Evolutionary conservation across 176 grass and related monocot species (phyloP).

Genomic region (Hyparrhenia diplandra): DNA sequence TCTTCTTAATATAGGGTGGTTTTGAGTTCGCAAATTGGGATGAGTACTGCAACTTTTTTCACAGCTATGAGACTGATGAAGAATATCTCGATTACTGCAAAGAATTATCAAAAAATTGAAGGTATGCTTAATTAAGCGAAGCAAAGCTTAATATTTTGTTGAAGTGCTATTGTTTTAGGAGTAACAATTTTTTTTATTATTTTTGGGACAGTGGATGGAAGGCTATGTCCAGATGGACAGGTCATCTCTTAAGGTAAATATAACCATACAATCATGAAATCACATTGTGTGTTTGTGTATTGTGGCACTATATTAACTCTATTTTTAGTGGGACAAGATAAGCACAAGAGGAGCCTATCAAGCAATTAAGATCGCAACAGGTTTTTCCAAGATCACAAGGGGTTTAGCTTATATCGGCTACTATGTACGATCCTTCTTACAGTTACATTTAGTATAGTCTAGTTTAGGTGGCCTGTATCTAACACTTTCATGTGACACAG

Average conservation of each 20-base stretch:
- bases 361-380: conserved; percentile 24
- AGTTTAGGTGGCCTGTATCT: neutral
- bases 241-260: conserved; percentile 22
- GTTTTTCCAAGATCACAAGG: conserved; percentile 8
- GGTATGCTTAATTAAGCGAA: neutral
- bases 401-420: neutral
- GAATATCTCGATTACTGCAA: neutral
- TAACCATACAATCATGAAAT: too few species aligned
- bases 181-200: neutral
- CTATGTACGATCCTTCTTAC: neutral
- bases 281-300: neutral
- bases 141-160: neutral
- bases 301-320: conserved; percentile 3
- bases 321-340: conserved; percentile 13
- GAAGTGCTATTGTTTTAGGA: neutral
- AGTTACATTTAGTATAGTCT: neutral
- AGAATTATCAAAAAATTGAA: neutral
- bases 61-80: neutral
- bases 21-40: neutral
- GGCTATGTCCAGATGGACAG: neutral
- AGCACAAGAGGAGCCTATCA: conserved; percentile 15
- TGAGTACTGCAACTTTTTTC: neutral
- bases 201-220: conserved; percentile 30
- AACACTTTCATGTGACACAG: too few species aligned
- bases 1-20: neutral